These are phyloP conservation scores for Leptoxyphium fumago DNA, from an alignment of 2,329 filamentous ascomycete species.

Conservation along the genomic window DNA sequence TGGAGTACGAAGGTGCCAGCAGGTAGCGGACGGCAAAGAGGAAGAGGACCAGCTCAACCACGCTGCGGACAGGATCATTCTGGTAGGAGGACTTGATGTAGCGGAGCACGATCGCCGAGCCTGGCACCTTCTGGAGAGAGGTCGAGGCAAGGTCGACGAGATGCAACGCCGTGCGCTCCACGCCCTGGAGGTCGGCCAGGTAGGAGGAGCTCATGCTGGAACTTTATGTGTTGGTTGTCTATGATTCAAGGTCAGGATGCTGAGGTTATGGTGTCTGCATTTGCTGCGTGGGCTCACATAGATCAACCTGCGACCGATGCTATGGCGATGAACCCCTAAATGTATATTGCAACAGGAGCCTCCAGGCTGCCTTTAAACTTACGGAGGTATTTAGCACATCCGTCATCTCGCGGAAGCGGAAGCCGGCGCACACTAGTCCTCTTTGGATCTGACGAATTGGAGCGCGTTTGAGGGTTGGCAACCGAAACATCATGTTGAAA, in stretches of 20 bases:
- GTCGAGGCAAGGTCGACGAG: conserved; percentile 41
- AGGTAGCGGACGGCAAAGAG: conserved; percentile 93
- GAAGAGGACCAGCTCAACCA: conserved; percentile 83
- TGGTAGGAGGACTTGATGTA: conserved; percentile 98
- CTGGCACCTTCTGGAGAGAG: conserved; percentile 74
- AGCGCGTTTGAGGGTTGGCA: too few relatives aligned
- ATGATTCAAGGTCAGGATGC: too few relatives aligned
- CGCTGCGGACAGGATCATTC: conserved; percentile 85
- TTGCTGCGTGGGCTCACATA: too few relatives aligned
- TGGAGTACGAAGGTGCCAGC: conserved; percentile 81
- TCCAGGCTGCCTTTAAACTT: too few relatives aligned
- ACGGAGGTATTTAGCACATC: not conserved
- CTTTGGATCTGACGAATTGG: not conserved
- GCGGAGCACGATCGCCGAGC: conserved; percentile 82
- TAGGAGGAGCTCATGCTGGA: conserved; percentile 6
- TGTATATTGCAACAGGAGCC: too few relatives aligned
- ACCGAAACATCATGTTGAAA: too few relatives aligned
- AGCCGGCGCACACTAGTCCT: not conserved
- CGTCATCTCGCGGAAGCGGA: not conserved
- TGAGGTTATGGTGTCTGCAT: not conserved
- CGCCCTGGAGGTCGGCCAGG: conserved; percentile 27
- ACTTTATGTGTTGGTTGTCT: too few relatives aligned
- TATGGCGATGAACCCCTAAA: too few relatives aligned
- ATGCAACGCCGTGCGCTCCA: conserved; percentile 39
- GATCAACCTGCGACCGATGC: too few relatives aligned